A percentile compares a stretch with the other conserved stretches of the same genome.
These are phyloP conservation scores for Monilinia fructicola DNA, from an alignment of 2,329 filamentous ascomycete species.

Conservation along the genomic window DNA sequence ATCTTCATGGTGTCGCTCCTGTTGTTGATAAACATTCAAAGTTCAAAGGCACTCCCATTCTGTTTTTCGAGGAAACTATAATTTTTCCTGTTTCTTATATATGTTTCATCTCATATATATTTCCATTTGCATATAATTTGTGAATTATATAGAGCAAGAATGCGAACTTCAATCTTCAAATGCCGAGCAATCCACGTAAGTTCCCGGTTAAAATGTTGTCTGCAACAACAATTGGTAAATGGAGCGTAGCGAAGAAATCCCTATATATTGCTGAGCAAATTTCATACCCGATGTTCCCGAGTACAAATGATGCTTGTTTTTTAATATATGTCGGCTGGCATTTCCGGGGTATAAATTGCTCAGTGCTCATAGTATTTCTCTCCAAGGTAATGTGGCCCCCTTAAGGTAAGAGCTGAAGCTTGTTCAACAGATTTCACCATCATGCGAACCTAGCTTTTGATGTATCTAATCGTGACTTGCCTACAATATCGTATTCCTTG, in stretches of 20 bases:
- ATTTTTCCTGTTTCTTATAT: not conserved
- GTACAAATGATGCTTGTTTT: not conserved
- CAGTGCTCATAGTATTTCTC: not conserved
- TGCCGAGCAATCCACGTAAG: not conserved
- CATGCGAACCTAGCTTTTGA: not conserved
- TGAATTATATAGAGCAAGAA: not conserved
- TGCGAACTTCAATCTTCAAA: not conserved
- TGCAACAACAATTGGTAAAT: not conserved
- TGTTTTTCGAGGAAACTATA: too few relatives aligned
- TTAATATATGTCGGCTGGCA: slow-evolving; percentile 1
- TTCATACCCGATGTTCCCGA: not conserved
- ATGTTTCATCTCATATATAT: not conserved
- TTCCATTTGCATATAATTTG: too few relatives aligned
- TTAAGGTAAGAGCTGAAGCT: not conserved
- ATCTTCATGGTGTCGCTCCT: not conserved
- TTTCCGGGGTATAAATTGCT: not conserved
- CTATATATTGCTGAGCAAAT: not conserved
- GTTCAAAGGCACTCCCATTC: not conserved
- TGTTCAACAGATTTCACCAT: not conserved
- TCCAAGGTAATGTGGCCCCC: not conserved
- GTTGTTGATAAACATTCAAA: not conserved
- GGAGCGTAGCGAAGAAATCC: slow-evolving; percentile 7
- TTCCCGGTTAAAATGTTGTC: slow-evolving; percentile 12
- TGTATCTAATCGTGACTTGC: not conserved
- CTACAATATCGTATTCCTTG: not conserved